Base-by-base conservation (phyloP, 129 eudicot genomes). In the Chrysanthemum seticuspe region DNA sequence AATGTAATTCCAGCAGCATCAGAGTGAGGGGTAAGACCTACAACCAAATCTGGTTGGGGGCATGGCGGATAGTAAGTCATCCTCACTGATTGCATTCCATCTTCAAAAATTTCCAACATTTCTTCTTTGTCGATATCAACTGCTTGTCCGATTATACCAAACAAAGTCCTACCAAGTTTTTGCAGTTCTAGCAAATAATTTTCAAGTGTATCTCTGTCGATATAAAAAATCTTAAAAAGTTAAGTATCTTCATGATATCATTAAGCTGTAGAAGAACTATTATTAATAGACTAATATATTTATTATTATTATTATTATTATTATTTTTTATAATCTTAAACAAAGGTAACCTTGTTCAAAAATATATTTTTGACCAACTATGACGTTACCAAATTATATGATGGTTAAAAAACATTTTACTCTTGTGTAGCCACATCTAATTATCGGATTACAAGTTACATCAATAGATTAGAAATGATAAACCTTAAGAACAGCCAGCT, bases 41-140 rank as follows among this genome's bases (percentile, higher is more conserved):
- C 68, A 23, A 87, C 97, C 40, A 31, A 73, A 13, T 87, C 85
- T 3, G 97, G 91, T 73, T 78, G 54, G 0, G 97, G 87, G 50
- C 96, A 89, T 3, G 86, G 86, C 3, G 93, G 96, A 56, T 89
- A 89, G 70, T 82, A 85, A 64, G 70, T 87, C 81, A 89, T 72
- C 31, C 88, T 80, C 65, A 81, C 68, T 1, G 88, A 77, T 64
- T 87, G 94, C 86, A 87, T 74, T 36, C 94, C 94, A 47, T 85
- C 72, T 16, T 85, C 84, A 54, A 85, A 82, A 63, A 81, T 78
- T 27, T 68, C 79, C 13, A 36, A 29, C 59, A 83, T 65, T 62
- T 85, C 88, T 68, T 10, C 53, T 23, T 68, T 71, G 3, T 81
- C 75, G 13, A 87, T 83, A n/a, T 84, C 70, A 15, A 87, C 75